A percentile compares a stretch with the other conserved stretches of the same genome.
Evolutionary conservation across 2,329 filamentous ascomycete genomes (phyloP).

Genomic region (Phaeosphaeria sp.): DNA sequence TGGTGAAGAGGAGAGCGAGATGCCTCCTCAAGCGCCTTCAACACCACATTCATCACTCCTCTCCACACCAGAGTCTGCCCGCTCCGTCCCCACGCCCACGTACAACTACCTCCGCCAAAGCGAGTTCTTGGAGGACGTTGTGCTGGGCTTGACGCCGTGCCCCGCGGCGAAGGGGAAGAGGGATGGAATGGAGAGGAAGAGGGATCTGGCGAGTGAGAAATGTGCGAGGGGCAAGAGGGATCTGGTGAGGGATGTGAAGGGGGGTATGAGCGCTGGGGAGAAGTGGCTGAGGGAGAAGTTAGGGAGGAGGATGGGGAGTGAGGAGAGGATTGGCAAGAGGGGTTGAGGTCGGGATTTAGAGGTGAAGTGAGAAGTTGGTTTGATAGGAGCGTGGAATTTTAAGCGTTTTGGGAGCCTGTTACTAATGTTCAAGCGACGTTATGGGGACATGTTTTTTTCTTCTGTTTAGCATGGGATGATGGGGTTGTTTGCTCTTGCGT

Average conservation of each 20-base stretch:
- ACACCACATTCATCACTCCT: too few species aligned
- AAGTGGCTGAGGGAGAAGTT: constrained; percentile 3
- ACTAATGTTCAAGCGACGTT: too few species aligned
- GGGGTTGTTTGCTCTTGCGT: too few species aligned
- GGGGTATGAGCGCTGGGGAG: background rate
- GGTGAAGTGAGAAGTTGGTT: background rate
- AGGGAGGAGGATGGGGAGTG: background rate
- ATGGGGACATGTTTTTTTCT: too few species aligned
- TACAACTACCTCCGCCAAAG: background rate
- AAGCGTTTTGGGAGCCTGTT: background rate
- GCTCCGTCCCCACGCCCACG: background rate
- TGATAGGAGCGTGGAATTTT: background rate
- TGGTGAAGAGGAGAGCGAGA: too few species aligned
- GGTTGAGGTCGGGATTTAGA: background rate
- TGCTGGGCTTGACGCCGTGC: background rate
- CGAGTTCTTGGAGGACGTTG: background rate
- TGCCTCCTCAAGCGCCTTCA: too few species aligned
- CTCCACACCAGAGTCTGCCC: background rate
- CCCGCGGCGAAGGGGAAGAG: too few species aligned
- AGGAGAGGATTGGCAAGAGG: background rate
- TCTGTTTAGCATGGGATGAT: too few species aligned
- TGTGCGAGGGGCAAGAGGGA: background rate
- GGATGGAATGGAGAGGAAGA: background rate
- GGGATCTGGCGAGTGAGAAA: background rate
- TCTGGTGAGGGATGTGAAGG: background rate